Evolutionary conservation across 331 rosid species (phyloP).

Genomic region (Prunus yedoensis): DNA sequence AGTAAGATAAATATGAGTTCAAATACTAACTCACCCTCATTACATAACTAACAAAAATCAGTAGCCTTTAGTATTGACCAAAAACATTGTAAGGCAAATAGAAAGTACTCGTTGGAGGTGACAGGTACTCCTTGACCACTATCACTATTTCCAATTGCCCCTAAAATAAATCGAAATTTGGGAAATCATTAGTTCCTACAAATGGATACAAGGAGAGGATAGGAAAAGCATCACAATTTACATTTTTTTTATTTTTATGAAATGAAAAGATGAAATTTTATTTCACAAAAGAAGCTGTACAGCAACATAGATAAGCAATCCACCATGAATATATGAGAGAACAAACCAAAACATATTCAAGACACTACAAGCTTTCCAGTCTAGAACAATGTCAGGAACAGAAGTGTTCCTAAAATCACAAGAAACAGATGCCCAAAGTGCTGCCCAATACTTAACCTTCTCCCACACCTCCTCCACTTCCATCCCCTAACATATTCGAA

Average conservation of each 20-base stretch:
- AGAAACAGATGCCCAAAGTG: no score
- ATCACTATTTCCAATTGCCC: constrained; percentile 44
- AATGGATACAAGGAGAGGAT: constrained; percentile 6
- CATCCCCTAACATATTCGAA: no score
- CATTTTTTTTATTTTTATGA: background rate
- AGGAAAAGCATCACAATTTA: constrained; percentile 4
- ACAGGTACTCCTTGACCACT: constrained; percentile 31
- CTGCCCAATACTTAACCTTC: no score
- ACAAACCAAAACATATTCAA: no score
- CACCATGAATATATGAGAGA: no score
- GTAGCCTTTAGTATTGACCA: constrained; percentile 24
- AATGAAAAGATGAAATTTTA: no score
- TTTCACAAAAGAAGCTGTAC: no score
- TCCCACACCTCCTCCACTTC: no score
- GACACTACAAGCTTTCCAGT: background rate
- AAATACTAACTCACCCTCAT: constrained; percentile 18
- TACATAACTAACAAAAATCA: constrained; percentile 29
- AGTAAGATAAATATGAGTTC: background rate
- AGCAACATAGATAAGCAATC: no score
- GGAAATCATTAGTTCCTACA: background rate
- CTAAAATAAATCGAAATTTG: constrained; percentile 32
- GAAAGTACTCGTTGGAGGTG: constrained; percentile 50
- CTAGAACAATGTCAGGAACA: no score
- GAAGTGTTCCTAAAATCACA: no score
- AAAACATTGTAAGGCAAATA: constrained; percentile 39